Conservation (phyloP, 129 eudicot species). For the Gnaphalium uliginosum region DNA sequence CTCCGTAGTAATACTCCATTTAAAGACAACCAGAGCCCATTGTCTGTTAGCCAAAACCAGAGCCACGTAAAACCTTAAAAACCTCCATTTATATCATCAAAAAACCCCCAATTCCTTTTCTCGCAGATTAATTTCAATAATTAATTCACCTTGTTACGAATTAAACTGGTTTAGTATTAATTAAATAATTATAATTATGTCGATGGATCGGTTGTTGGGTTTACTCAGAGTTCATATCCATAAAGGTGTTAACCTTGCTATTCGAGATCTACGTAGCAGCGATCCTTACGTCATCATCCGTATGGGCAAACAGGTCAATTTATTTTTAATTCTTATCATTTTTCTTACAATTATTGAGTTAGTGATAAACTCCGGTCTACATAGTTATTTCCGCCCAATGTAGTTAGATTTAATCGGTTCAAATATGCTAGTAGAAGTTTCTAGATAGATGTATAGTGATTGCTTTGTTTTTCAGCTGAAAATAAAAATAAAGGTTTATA, state of each 20-base stretch:
- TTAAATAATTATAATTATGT: too few species aligned
- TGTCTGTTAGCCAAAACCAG: too few species aligned
- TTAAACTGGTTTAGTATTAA: too few species aligned
- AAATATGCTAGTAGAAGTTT: background rate
- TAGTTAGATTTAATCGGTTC: background rate
- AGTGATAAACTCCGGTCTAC: background rate
- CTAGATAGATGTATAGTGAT: background rate
- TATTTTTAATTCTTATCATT: background rate
- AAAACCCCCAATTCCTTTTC: too few species aligned
- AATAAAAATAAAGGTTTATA: background rate
- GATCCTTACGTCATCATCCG: conserved; percentile 67
- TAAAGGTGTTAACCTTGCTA: conserved; percentile 31
- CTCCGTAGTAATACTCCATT: too few species aligned
- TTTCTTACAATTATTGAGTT: background rate
- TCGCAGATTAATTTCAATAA: too few species aligned
- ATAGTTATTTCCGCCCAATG: conserved; percentile 17
- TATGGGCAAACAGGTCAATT: conserved; percentile 19
- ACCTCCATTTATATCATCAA: too few species aligned
- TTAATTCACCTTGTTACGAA: too few species aligned
- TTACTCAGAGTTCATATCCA: conserved; percentile 26
- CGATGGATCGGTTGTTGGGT: conserved; percentile 10
- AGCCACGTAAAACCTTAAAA: too few species aligned
- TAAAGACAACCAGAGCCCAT: too few species aligned
- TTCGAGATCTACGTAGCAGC: conserved; percentile 17
- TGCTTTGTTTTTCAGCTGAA: background rate